Conservation (phyloP, 768 basidiomycete genomes). For the Boletellus ananas region DNA sequence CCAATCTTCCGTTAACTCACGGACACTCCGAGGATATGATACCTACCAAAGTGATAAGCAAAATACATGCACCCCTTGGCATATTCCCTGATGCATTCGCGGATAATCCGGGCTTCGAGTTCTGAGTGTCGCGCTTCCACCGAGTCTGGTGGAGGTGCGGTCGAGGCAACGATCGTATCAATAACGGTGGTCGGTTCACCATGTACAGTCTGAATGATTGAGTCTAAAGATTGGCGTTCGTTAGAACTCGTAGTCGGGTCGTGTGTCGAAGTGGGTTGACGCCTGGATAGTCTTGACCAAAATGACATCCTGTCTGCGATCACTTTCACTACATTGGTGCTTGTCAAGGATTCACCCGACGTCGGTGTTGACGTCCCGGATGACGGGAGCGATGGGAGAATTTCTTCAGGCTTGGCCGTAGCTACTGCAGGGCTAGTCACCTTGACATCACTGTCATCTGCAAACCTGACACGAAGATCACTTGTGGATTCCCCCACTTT, state of each 20-base stretch:
- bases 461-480: conserved; percentile 51
- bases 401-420: conserved; percentile 1
- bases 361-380: conserved; percentile 56
- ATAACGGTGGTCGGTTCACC: conserved; percentile 53
- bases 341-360: conserved; percentile 41
- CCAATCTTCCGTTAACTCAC: neutral
- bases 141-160: conserved; percentile 59
- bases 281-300: conserved; percentile 63
- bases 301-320: conserved; percentile 68
- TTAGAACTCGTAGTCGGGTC: conserved; percentile 9
- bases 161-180: conserved; percentile 52
- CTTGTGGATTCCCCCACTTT: conserved; percentile 5
- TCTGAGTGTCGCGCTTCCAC: conserved; percentile 67
- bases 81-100: conserved; percentile 74
- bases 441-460: conserved; percentile 44
- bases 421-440: conserved; percentile 37
- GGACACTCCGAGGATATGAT: neutral
- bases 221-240: conserved; percentile 28
- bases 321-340: conserved; percentile 56
- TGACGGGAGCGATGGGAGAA: conserved; percentile 23
- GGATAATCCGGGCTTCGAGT: conserved; percentile 78
- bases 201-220: conserved; percentile 42
- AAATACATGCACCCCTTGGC: conserved; percentile 89
- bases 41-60: conserved; percentile 76
- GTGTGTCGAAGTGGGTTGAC: conserved; percentile 28